Percentiles rank a stretch among this genome's conserved stretches.
Evolutionary conservation across 75 land plant species (phyloP).

Genomic region (Cryptomeria japonica): DNA sequence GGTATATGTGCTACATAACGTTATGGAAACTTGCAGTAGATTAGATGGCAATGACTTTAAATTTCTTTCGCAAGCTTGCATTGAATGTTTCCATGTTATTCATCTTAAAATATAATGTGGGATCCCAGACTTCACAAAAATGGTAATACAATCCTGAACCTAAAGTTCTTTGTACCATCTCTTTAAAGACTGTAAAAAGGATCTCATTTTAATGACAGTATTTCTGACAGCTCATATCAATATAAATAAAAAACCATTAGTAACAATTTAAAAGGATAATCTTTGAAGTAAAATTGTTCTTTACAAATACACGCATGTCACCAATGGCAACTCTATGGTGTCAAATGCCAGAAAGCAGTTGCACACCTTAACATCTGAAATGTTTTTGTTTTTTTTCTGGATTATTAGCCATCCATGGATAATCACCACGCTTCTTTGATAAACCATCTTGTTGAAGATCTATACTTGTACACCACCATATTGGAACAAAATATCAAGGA

Average conservation of each 20-base stretch:
- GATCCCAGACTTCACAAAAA: neutral
- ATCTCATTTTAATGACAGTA: neutral
- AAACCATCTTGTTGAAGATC: slow-evolving; percentile 1
- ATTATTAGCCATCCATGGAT: neutral
- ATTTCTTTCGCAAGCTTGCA: neutral
- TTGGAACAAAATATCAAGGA: neutral
- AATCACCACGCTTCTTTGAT: neutral
- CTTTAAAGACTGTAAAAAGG: neutral
- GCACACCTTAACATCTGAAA: neutral
- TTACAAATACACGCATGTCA: neutral
- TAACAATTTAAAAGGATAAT: neutral
- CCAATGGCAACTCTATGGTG: neutral
- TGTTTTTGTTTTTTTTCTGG: neutral
- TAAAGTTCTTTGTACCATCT: neutral
- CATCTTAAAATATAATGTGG: too few relatives aligned
- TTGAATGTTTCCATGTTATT: neutral
- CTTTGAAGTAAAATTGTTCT: neutral
- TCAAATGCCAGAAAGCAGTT: neutral
- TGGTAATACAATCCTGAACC: neutral
- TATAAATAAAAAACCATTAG: neutral
- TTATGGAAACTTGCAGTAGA: too few relatives aligned
- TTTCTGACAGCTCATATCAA: neutral
- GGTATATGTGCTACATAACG: too few relatives aligned
- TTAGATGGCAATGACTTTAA: neutral
- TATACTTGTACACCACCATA: neutral